phyloP scores from a whole-genome alignment of 257 asterid species.

The Prunella vulgaris region DNA sequence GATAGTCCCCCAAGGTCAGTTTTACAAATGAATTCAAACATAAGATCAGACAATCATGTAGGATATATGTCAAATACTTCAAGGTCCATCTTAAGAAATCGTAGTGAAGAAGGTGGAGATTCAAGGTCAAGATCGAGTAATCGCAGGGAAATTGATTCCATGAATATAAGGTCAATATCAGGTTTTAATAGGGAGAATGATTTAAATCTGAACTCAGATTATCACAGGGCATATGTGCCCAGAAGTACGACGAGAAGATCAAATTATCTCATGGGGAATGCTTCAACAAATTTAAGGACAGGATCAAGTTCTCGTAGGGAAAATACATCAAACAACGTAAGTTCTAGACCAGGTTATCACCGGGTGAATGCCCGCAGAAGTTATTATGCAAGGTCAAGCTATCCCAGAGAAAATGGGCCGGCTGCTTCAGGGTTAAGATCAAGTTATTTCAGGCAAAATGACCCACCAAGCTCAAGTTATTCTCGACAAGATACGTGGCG shows the following conservation, averaged over 20 bases:
- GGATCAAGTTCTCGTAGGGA: not conserved
- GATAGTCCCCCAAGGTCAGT: conserved; percentile 12
- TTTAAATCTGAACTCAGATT: conserved; percentile 7
- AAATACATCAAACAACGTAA: not conserved
- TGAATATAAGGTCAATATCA: not conserved
- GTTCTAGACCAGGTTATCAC: conserved; percentile 12
- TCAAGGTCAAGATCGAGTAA: not conserved
- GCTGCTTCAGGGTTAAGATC: conserved; percentile 20
- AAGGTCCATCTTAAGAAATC: not conserved
- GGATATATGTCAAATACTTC: not conserved
- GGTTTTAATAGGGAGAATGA: not conserved
- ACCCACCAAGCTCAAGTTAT: conserved; percentile 2
- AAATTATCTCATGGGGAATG: not conserved
- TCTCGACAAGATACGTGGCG: not conserved
- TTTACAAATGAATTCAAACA: conserved; percentile 8
- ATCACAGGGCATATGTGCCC: not conserved
- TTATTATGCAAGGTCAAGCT: conserved; percentile 12
- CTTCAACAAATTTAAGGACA: not conserved
- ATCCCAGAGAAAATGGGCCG: conserved; percentile 6
- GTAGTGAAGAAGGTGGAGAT: not conserved
- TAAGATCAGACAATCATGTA: not conserved
- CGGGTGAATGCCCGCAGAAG: not conserved
- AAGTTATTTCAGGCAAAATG: not conserved
- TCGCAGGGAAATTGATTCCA: no score
- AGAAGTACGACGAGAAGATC: not conserved